Conservation (phyloP, 805 yeast species). For the Wickerhamiella nectarea region DNA sequence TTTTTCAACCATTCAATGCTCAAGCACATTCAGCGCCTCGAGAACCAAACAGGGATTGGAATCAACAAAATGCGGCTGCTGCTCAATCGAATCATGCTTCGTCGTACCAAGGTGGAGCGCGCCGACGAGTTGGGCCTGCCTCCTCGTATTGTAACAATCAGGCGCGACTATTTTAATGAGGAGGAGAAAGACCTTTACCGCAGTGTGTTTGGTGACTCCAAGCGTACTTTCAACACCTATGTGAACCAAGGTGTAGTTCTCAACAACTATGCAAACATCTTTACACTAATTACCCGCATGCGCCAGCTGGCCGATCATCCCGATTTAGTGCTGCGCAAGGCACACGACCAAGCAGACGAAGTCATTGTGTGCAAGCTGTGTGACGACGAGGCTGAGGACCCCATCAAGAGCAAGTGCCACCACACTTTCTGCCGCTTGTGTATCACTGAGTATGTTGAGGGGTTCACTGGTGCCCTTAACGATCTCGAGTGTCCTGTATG, state of each 20-base stretch:
- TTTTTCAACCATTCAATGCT: slow-evolving; percentile 92
- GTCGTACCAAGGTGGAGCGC: slow-evolving; percentile 90
- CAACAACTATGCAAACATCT: slow-evolving; percentile 93
- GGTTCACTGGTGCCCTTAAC: slow-evolving; percentile 42
- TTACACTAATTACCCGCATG: slow-evolving; percentile 92
- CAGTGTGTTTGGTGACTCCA: slow-evolving; percentile 73
- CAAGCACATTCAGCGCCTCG: slow-evolving; percentile 78
- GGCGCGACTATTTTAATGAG: slow-evolving; percentile 78
- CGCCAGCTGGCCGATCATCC: slow-evolving; percentile 98
- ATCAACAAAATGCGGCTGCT: slow-evolving; percentile 64
- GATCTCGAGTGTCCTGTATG: slow-evolving; percentile 87
- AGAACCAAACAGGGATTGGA: slow-evolving; percentile 66
- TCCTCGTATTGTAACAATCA: slow-evolving; percentile 81
- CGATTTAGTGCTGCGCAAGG: slow-evolving; percentile 70
- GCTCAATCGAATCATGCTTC: slow-evolving; percentile 68
- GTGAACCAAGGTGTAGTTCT: slow-evolving; percentile 94
- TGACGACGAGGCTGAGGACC: slow-evolving; percentile 97
- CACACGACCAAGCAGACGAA: slow-evolving; percentile 31
- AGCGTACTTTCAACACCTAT: slow-evolving; percentile 76
- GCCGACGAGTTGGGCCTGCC: slow-evolving; percentile 97
- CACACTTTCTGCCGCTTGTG: slow-evolving; percentile 91
- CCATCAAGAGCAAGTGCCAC: slow-evolving; percentile 86
- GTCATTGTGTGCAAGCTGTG: slow-evolving; percentile 80
- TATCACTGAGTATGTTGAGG: slow-evolving; percentile 76
- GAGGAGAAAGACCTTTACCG: slow-evolving; percentile 90